These are phyloP conservation scores for Diplosphaera chodatii DNA, from an alignment of 139 green algal species.

Conservation along the genomic window DNA sequence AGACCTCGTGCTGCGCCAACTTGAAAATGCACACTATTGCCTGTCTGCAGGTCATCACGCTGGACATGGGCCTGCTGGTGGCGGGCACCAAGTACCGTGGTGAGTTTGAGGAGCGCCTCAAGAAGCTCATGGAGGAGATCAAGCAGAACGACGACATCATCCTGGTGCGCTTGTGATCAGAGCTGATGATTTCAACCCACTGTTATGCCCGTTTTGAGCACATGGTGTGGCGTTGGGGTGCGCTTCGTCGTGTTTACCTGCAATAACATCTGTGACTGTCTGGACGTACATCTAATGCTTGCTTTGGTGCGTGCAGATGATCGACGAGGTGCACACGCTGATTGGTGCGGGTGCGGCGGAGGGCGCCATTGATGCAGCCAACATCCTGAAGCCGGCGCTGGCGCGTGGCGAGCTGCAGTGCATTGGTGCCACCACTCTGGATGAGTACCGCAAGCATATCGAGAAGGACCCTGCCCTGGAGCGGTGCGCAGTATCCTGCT, in stretches of 20 bases:
- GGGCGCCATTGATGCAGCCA: conserved; percentile 97
- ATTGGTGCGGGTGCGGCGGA: conserved; percentile 97
- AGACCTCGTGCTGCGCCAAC: too few relatives aligned
- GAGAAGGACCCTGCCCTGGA: conserved; percentile 99
- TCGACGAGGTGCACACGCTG: conserved; percentile 90
- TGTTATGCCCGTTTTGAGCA: too few relatives aligned
- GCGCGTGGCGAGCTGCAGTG: conserved; percentile 97
- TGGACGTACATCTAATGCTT: too few relatives aligned
- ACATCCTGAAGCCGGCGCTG: conserved; percentile 99
- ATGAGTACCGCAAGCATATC: conserved; percentile 99
- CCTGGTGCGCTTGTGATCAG: too few relatives aligned
- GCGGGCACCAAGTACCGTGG: conserved; percentile 99
- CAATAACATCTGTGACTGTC: too few relatives aligned
- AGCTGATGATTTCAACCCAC: too few relatives aligned
- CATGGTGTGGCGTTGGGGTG: too few relatives aligned
- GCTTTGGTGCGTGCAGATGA: conserved; percentile 28
- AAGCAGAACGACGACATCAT: conserved; percentile 99
- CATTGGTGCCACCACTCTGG: conserved; percentile 98
- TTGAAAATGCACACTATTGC: too few relatives aligned
- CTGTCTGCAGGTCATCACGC: conserved; percentile 77
- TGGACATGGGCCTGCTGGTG: conserved; percentile 99
- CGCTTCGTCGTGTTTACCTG: too few relatives aligned
- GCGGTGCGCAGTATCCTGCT: conserved; percentile 52
- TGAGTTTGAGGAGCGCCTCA: conserved; percentile 99
- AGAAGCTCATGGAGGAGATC: conserved; percentile 99